Percentiles rank a stretch among this genome's conserved stretches.
These are phyloP conservation scores for Colletotrichum echinochloae DNA, from an alignment of 2,329 filamentous ascomycete species.

Conservation along the genomic window DNA sequence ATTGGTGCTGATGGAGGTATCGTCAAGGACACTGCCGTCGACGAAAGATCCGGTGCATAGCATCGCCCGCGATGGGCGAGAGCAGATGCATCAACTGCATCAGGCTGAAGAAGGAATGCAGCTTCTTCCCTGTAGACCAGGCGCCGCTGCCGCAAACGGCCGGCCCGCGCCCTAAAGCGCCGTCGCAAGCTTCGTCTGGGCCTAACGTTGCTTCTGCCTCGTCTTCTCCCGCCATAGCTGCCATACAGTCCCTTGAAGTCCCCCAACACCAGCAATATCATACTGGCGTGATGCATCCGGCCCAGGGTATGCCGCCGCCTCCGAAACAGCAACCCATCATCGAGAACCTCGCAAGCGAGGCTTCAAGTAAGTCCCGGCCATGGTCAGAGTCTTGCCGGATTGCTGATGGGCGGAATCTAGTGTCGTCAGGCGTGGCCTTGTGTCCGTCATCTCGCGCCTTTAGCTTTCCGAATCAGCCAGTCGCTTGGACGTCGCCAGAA, in stretches of 20 bases:
- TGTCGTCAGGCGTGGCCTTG: constrained; percentile 49
- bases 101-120: constrained; percentile 92
- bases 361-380: constrained; percentile 55
- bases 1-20: constrained; percentile 15
- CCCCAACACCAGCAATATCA: constrained; percentile 56
- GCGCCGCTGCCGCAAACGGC: constrained; percentile 60
- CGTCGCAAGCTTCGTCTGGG: constrained; percentile 53
- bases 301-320: constrained; percentile 59
- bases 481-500: constrained; percentile 60
- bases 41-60: constrained; percentile 92
- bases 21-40: constrained; percentile 85
- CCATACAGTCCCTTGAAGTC: constrained; percentile 56
- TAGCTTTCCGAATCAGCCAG: constrained; percentile 55
- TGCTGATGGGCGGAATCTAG: constrained; percentile 48
- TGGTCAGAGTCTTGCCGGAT: not conserved
- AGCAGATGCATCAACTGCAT: constrained; percentile 93
- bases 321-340: constrained; percentile 54
- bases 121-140: constrained; percentile 90
- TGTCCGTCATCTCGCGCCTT: constrained; percentile 46
- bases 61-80: constrained; percentile 77
- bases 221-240: constrained; percentile 61
- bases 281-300: constrained; percentile 57
- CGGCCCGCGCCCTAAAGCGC: constrained; percentile 58
- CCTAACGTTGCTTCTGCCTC: constrained; percentile 59
- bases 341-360: constrained; percentile 54